Conservation (phyloP, 345 rosid species). For the Brassica carinata region DNA sequence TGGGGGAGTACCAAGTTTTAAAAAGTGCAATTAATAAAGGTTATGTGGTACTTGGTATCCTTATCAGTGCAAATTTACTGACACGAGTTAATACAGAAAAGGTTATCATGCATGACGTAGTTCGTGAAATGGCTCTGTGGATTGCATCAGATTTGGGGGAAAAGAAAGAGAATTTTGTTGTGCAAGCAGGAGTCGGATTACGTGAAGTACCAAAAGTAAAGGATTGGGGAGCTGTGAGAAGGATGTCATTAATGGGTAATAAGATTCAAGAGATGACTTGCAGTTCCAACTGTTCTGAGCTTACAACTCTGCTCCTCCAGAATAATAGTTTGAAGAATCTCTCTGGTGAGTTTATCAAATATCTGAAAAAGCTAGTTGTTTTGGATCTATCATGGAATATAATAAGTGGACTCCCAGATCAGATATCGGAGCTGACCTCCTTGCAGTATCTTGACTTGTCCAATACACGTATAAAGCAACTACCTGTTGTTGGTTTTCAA, state of each 20-base stretch:
- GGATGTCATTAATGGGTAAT: constrained; percentile 41
- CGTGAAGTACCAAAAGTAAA: constrained; percentile 13
- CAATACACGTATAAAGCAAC: neutral
- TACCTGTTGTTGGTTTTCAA: constrained; percentile 29
- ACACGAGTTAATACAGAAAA: neutral
- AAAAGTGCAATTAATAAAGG: constrained; percentile 35
- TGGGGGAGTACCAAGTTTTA: neutral
- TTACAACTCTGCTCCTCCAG: constrained; percentile 38
- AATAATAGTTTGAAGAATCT: constrained; percentile 24
- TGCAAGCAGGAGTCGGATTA: constrained; percentile 5
- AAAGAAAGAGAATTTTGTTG: constrained; percentile 2
- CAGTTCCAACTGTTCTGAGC: constrained; percentile 18
- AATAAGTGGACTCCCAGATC: neutral
- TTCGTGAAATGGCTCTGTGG: constrained; percentile 51
- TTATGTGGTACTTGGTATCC: constrained; percentile 33
- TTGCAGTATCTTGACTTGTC: constrained; percentile 33
- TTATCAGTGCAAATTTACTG: constrained; percentile 40
- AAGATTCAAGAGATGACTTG: constrained; percentile 18
- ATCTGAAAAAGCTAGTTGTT: constrained; percentile 35
- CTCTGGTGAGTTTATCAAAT: constrained; percentile 16
- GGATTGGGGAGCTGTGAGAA: constrained; percentile 23
- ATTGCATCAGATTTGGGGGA: constrained; percentile 24
- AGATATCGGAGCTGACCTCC: constrained; percentile 20
- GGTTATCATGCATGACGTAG: constrained; percentile 45
- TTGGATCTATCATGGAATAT: constrained; percentile 38